phyloP scores from a whole-genome alignment of 306 rosid genomes.

The Gastrolobium bilobum region DNA sequence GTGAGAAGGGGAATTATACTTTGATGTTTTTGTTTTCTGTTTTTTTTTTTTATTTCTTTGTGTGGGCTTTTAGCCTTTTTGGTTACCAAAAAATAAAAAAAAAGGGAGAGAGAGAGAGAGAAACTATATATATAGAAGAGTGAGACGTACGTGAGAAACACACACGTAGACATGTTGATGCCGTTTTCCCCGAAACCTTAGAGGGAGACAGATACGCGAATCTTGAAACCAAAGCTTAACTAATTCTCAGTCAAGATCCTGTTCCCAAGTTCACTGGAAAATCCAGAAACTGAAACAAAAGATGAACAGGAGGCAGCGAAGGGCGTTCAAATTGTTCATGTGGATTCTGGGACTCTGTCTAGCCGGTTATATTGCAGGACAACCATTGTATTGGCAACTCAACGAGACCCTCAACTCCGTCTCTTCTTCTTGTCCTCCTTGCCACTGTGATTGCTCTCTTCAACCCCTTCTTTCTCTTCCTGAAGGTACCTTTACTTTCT shows the following conservation, averaged over 20 bases:
- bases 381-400: conserved; percentile 59
- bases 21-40: too few species aligned
- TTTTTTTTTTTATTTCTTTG: too few species aligned
- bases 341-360: conserved; percentile 52
- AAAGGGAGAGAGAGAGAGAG: not conserved
- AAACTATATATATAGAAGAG: not conserved
- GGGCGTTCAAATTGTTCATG: conserved; percentile 49
- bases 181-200: conserved; percentile 9
- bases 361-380: conserved; percentile 55
- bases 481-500: conserved; percentile 44
- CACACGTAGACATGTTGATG: conserved; percentile 32
- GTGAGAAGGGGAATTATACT: not conserved
- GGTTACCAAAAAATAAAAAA: not conserved
- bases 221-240: conserved; percentile 47
- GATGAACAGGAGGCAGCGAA: conserved; percentile 58
- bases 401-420: conserved; percentile 45
- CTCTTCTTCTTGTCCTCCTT: conserved; percentile 56
- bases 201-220: conserved; percentile 38
- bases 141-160: not conserved
- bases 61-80: too few species aligned
- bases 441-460: conserved; percentile 65
- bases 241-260: conserved; percentile 48
- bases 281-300: not conserved
- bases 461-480: conserved; percentile 61
- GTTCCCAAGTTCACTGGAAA: conserved; percentile 8